Percentiles rank a stretch among this genome's conserved stretches.
Conservation (phyloP, 1,284 basidiomycete species). For the Chalciporus piperatoides region DNA sequence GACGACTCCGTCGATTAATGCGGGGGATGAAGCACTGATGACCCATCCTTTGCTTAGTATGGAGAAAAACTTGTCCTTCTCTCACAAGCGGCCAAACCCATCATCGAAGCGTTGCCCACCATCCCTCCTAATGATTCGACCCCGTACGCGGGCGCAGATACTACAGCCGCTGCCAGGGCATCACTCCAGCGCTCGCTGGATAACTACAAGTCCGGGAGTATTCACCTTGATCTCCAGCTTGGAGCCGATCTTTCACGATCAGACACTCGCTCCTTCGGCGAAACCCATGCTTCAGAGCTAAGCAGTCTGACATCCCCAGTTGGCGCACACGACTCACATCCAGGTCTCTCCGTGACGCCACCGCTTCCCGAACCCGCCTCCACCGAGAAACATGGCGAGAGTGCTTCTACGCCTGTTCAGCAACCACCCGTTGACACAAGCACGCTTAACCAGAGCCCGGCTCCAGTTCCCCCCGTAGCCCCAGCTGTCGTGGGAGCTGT, state of each 20-base stretch:
- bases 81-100: slow-evolving; percentile 60
- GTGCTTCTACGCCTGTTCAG: background rate
- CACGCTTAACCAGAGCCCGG: slow-evolving; percentile 45
- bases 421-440: slow-evolving; percentile 47
- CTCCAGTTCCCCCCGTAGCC: slow-evolving; percentile 46
- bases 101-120: slow-evolving; percentile 57
- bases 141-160: slow-evolving; percentile 58
- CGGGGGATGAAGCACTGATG: background rate
- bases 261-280: slow-evolving; percentile 75
- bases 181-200: slow-evolving; percentile 75
- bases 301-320: slow-evolving; percentile 45
- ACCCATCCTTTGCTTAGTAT: slow-evolving; percentile 42
- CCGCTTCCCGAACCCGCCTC: slow-evolving; percentile 26
- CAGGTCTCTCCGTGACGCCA: slow-evolving; percentile 42
- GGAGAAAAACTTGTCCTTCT: slow-evolving; percentile 72
- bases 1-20: slow-evolving; percentile 11
- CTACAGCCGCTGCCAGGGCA: slow-evolving; percentile 65
- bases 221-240: slow-evolving; percentile 46
- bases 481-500: slow-evolving; percentile 67
- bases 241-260: slow-evolving; percentile 59
- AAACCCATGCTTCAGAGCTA: slow-evolving; percentile 73
- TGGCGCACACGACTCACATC: slow-evolving; percentile 28
- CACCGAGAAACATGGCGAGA: slow-evolving; percentile 4
- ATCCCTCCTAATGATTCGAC: slow-evolving; percentile 52
- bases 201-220: slow-evolving; percentile 65